Evolutionary conservation across 371 early-diverging fungal species (phyloP).

Genomic region (Rhizopus arrhizus): DNA sequence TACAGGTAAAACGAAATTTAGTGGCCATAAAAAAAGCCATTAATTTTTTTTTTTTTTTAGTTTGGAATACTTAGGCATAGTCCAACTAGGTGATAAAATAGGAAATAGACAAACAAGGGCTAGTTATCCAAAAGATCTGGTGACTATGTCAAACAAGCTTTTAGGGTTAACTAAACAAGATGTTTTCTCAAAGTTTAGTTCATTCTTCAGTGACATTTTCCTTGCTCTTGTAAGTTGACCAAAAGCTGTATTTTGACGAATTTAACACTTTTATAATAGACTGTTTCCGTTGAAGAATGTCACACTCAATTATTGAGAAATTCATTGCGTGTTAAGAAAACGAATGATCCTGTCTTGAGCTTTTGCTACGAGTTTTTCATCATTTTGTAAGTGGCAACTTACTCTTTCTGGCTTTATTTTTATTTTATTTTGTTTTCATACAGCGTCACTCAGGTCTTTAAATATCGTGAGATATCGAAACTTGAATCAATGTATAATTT

Average conservation of each 20-base stretch:
- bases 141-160: conserved; percentile 7
- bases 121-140: conserved; percentile 11
- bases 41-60: conserved; percentile 6
- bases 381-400: too few relatives aligned
- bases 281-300: too few relatives aligned
- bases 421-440: too few relatives aligned
- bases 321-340: too few relatives aligned
- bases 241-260: neutral
- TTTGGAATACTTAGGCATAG: conserved; percentile 3
- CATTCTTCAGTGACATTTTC: neutral
- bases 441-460: neutral
- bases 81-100: conserved; percentile 16
- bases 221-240: neutral
- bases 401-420: too few relatives aligned
- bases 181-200: neutral
- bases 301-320: too few relatives aligned
- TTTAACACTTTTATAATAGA: neutral
- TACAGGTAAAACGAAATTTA: conserved; percentile 15
- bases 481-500: conserved; percentile 1
- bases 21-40: conserved; percentile 3
- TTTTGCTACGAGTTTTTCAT: too few relatives aligned
- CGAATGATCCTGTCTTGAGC: too few relatives aligned
- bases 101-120: conserved; percentile 16
- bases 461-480: neutral
- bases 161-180: conserved; percentile 7